Percentiles rank a stretch among this genome's conserved stretches.
These are phyloP conservation scores for Sclerotinia subarctica DNA, from an alignment of 2,329 filamentous ascomycete genomes.

Conservation along the genomic window DNA sequence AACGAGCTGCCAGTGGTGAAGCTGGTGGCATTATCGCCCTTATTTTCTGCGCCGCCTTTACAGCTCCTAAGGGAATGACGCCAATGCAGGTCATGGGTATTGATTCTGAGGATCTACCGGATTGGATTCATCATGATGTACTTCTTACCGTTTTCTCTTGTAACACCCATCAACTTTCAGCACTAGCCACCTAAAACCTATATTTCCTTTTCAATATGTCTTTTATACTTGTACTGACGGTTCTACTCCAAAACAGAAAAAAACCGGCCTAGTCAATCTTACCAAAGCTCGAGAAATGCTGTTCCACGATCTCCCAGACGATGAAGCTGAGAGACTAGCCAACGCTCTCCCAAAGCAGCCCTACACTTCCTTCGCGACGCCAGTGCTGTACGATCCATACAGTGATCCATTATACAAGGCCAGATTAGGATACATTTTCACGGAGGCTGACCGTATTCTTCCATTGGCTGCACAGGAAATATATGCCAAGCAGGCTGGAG, in stretches of 20 bases:
- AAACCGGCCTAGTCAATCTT: background rate
- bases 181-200: background rate
- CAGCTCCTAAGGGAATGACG: background rate
- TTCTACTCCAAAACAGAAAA: background rate
- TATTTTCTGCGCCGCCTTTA: background rate
- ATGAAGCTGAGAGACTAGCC: background rate
- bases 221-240: background rate
- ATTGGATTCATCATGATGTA: conserved; percentile 5
- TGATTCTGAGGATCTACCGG: background rate
- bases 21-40: background rate
- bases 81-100: background rate
- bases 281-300: background rate
- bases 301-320: background rate
- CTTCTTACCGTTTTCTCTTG: background rate
- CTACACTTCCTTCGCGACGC: background rate
- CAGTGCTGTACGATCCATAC: background rate
- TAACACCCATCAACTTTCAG: background rate
- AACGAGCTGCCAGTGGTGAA: background rate
- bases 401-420: background rate
- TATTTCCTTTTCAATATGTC: background rate
- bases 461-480: background rate
- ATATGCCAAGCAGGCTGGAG: background rate
- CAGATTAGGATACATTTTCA: background rate
- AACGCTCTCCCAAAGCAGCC: background rate
- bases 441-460: background rate